Base-by-base conservation (phyloP, 2,329 filamentous ascomycete genomes). In the Endoconidiophora polonica region DNA sequence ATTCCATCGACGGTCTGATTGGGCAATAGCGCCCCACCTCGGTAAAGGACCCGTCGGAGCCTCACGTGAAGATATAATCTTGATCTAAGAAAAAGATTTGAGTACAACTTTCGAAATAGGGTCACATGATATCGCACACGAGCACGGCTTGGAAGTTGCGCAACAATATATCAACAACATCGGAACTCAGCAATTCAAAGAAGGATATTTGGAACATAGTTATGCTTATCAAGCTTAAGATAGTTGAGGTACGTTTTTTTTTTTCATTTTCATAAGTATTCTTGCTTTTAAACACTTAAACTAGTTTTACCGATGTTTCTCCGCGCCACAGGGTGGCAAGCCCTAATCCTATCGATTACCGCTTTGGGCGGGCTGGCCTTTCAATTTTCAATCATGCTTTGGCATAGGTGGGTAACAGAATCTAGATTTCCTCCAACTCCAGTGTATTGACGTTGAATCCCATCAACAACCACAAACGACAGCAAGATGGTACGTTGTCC, bases 401-500 rank as follows among this genome's bases (percentile, higher is more conserved):
- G 47, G 44, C 39, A 44, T 53, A 50, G 43, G 48, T 53, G 52
- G 52, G 48, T 53, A 50, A 53, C 52, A 53, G 46, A 53, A 50
- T 53, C 48, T 53, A 40, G 50, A 43, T 53, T 53, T 53, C 52
- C 52, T 53, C 52, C 48, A 53, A 40, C 48, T 44, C 52, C 46
- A 53, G 48, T 53, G 52, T 53, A 50, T 50, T 49, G 48, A 47
- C 48, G 48, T 53, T 50, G 52, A 53, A 53, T 46, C 52, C 52
- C 45, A 54, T 51, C 48, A 54, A 50, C 52, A 54, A 50, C 48
- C 52, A 54, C 49, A 49, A 45, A 54, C 52, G 44, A 51, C 52
- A 51, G 45, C 48, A 54, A 54, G 41, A 54, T 54, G 52, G 52
- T 54, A 54, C 46, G 52, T 54, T 44, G 45, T 49, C 52, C 52